Evolutionary conservation across 768 basidiomycete species (phyloP), one percentile per base, ranked within the genome.

Genomic region (Naganishia onofrii): DNA sequence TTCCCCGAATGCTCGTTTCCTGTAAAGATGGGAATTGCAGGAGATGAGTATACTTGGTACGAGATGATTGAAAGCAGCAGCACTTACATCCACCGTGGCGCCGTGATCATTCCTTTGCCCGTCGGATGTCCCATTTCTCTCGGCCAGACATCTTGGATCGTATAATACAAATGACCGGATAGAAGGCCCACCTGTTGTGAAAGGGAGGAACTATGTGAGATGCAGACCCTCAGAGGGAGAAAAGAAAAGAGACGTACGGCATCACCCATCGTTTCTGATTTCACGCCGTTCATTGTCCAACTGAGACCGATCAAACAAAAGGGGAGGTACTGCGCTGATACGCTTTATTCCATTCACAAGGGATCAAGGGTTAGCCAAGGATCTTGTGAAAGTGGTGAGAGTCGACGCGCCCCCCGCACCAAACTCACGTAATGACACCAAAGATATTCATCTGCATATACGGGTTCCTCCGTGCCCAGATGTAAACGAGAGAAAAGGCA

Each of bases 391-490:
- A n/a, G n/a, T n/a, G n/a, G n/a, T n/a, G n/a, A n/a, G n/a, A n/a
- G n/a, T n/a, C n/a, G n/a, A n/a, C n/a, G n/a, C n/a, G n/a, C n/a
- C n/a, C n/a, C n/a, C n/a, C n/a, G n/a, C n/a, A n/a, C n/a, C n/a
- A 7, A 51, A 75, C 79, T 17, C 66, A 80, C 78, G 92, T 97
- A 76, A 98, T 85, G 31, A 98, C 84, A 10, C 95, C 95, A 75
- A 99, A 96, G 19, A 99, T 86, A 2, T 92, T 94, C 69, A 99
- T 93, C n/a, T 92, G 92, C 3, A 93, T 92, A 4, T 89, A 88
- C 3, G 95, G 93, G 79, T 99, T 95, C 26, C 93, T 86, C 66
- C 95, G 84, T 21, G 93, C 93, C 96, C 96, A 99, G 70, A 98
- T 84, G 80, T 99, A 99, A 48, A 97, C 96, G 3, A 95, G 90